Evolutionary conservation across 1,284 basidiomycete genomes (phyloP), one percentile per base, ranked within the genome.

Genomic region (Puccinia triticina): DNA sequence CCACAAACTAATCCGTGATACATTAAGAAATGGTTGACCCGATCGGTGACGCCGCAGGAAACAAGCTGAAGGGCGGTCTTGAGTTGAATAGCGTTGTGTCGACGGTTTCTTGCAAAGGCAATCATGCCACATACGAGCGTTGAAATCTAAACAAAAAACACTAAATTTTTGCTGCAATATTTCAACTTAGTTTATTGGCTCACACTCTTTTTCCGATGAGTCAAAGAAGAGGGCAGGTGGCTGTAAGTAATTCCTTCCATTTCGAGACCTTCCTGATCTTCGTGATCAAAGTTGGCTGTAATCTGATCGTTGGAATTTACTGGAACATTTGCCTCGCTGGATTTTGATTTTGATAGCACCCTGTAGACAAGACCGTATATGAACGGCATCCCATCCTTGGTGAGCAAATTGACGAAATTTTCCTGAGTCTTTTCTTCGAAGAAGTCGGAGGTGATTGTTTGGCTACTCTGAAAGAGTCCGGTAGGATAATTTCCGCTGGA

Each of bases 21-120:
- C 64, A 67, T 67, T 26, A 67, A 43, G 34, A 26, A 67, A 11
- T 67, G 64, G 34, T 67, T 37, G 34, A 67, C 64, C 29, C 40
- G 34, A 21, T 67, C 40, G 18, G 64, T 67, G 16, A 37, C 40
- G 11, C 64, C 64, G 29, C 64, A 67, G 12, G 64, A 14, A 16
- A 67, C 34, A 5, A 67, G 40, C 29, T 67, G 64, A 40, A 67
- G 16, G 21, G 34, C 32, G 21, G 37, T 67, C 29, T 40, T 37
- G 34, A 67, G 32, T 29, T 69, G 67, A 12, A 69, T 69, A 1
- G 40, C 46, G 23, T 69, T 69, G 26, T 69, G 67, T 8, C 67
- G 40, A 29, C 23, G 67, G 34, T 69, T 69, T 23, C 67, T 69
- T 23, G 40, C 67, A 43, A n/a, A 26, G 23, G 67, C 37, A 16